These are phyloP conservation scores for Cinchona pubescens DNA, from an alignment of 257 asterid species.

Conservation along the genomic window DNA sequence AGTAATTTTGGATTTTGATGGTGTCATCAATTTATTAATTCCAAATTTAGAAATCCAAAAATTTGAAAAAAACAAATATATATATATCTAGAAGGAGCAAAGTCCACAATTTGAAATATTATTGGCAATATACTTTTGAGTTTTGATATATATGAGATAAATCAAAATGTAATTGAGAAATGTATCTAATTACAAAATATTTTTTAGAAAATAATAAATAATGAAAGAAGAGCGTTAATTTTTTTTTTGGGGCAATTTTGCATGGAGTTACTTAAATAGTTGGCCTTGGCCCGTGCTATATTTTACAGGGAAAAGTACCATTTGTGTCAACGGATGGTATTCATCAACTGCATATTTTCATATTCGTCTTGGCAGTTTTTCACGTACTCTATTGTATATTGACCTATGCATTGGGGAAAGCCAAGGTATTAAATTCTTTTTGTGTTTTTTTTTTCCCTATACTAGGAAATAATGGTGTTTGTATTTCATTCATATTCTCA, in stretches of 20 bases:
- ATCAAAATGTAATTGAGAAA: no score
- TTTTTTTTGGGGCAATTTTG: background rate
- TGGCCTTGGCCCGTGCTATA: background rate
- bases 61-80: background rate
- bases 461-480: background rate
- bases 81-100: background rate
- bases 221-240: no score
- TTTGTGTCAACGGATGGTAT: slow-evolving; percentile 71
- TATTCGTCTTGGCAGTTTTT: slow-evolving; percentile 71
- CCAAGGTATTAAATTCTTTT: slow-evolving; percentile 48
- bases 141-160: no score
- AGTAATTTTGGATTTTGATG: background rate
- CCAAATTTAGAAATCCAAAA: no score
- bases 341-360: slow-evolving; percentile 79
- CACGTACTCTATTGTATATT: slow-evolving; percentile 69
- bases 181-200: no score
- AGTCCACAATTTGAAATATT: background rate
- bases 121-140: no score
- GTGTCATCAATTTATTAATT: no score
- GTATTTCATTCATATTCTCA: background rate
- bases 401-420: slow-evolving; percentile 70
- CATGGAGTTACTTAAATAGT: background rate
- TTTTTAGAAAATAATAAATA: no score
- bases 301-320: slow-evolving; percentile 62
- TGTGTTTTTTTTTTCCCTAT: background rate